Evolutionary conservation across 1,139 yeast genomes (phyloP), one percentile per base, ranked within the genome.

Genomic region (Debaryomyces coudertii): DNA sequence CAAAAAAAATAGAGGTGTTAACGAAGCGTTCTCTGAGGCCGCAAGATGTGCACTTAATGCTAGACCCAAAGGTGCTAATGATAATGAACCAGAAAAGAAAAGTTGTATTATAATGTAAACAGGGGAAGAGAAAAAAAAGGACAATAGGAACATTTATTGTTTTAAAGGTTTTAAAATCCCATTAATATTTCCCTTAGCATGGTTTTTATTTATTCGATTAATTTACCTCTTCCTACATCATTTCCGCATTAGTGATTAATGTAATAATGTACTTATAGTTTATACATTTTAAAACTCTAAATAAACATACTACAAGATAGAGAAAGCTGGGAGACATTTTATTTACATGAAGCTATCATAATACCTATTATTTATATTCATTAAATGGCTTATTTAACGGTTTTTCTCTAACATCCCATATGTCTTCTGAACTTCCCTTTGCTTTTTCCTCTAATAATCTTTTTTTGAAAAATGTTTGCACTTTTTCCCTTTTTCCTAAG

Each of bases 21-120:
- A 93, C 61, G 98, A 92, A 68, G 97, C 97, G 4, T 92, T 92
- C 64, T 89, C 97, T 1, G 97, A 92, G 67, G 97, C 97, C 40
- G 97, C 97, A 7, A 82, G 98, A 66, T 90, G 96, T 63, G 98
- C 97, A 4, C 77, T 93, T 57, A 86, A 89, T 54, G 96, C 96
- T 12, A 88, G 84, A 60, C 90, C 96, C 43, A 88, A 85, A 50
- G 93, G 93, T 46, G 85, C 87, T 38, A 71, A 73, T 52, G 82
- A 79, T 45, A 69, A 70, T 52, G 78, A 71, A 52, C 76, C 73
- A 30, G 75, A 71, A 47, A 66, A 67, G 53, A 73, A 71, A 57
- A 58, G 70, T 38, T 75, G 80, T 59, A 65, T 70, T 36, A 54
- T 75, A 42, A 68, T 73, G 76, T 73, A 58, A 60, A 24, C 16